Base-by-base conservation (phyloP, 257 asterid genomes). In the Solanum bulbocastanum region DNA sequence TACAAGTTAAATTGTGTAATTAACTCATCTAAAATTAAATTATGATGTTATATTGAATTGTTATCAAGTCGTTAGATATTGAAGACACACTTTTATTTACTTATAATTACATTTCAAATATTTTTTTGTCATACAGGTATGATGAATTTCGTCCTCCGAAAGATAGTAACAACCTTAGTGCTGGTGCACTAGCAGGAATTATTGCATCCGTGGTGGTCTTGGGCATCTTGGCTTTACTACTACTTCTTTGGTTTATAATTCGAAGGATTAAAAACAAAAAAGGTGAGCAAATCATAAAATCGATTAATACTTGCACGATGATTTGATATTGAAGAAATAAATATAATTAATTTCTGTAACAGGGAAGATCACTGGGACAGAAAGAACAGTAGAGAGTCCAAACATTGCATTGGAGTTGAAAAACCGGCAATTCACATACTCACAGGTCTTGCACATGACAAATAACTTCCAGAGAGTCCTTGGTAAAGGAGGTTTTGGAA, bases 401-500 rank as follows among this genome's bases (percentile, higher is more conserved):
- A 62, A 56, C 36, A 37, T 32, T 33, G 42, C 65, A 60, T 16
- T 83, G 13, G 86, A 83, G 68, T 52, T 83, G 86, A 83, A 46
- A 83, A 58, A 78, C 69, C 82, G 90, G 7, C 88, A 76, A 32
- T 88, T 88, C 27, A 85, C 90, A 22, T 88, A 88, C 56, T 49
- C 87, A 1, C 86, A 88, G 69, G 82, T 88, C 1, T 60, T 88
- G 35, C 9, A 33, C 36, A 58, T 88, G 5, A 88, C 90, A 42
- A 88, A 85, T 35, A 88, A 88, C 83, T 84, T 88, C 44, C 56
- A 88, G 68, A 85, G 52, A 74, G 40, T 84, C 8, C 49, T 88
- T 33, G 90, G 90, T 6, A 75, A 85, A 60, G 90, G 90, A 62
- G 88, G 90, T 36, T 88, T 88, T 76, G 88, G 90, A 2, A 88